phyloP scores from a whole-genome alignment of 2,329 filamentous ascomycete species.

The Colletotrichum caudatum region DNA sequence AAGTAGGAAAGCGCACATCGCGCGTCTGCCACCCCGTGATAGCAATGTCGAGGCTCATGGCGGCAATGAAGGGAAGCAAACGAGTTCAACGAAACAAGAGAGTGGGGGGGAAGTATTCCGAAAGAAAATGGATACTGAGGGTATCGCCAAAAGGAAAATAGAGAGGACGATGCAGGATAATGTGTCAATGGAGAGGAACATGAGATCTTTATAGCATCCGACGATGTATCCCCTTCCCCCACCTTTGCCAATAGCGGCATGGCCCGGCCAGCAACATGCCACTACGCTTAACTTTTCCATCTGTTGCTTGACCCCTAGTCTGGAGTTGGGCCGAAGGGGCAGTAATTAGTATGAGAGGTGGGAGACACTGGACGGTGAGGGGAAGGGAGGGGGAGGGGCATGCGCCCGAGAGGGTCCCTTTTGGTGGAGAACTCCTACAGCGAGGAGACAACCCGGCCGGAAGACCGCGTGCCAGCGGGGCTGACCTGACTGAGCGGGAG shows the following conservation, averaged over 20 bases:
- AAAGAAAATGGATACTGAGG: conserved; percentile 2
- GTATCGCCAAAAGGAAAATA: background rate
- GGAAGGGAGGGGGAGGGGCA: conserved; percentile 39
- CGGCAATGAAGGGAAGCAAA: background rate
- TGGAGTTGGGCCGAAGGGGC: conserved; percentile 31
- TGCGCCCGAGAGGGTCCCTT: conserved; percentile 34
- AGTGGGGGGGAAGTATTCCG: background rate
- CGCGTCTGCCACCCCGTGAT: conserved; percentile 79
- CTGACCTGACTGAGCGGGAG: conserved; percentile 6
- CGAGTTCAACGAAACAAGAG: background rate
- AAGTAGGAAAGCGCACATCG: conserved; percentile 88
- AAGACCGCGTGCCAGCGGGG: conserved; percentile 31
- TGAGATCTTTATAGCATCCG: conserved; percentile 32
- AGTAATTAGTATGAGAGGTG: conserved; percentile 13
- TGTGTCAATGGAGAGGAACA: background rate
- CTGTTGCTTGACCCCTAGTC: conserved; percentile 28
- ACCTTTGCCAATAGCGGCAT: conserved; percentile 13
- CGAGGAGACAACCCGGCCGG: conserved; percentile 27
- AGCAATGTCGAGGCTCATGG: conserved; percentile 68
- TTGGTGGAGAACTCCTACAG: conserved; percentile 33
- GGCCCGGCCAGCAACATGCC: conserved; percentile 18
- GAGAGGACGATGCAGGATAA: background rate
- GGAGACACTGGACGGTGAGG: conserved; percentile 17
- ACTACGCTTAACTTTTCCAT: conserved; percentile 27
- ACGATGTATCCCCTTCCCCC: conserved; percentile 16